phyloP scores from a whole-genome alignment of 1,284 basidiomycete genomes.

The Entoloma clypeatum region DNA sequence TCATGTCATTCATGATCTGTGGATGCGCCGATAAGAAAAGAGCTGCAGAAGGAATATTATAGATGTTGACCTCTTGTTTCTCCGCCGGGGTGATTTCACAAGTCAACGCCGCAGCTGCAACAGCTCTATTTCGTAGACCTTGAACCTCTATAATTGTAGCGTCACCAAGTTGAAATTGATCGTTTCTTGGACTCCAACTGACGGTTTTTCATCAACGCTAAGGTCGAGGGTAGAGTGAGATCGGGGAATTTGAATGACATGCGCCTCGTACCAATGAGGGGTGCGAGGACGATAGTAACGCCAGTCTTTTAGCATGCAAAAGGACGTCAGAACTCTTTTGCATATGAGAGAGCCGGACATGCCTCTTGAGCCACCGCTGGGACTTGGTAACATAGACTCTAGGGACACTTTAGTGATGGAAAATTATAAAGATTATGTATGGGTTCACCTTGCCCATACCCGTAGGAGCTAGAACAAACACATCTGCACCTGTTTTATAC shows the following conservation, averaged over 20 bases:
- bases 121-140: slow-evolving; percentile 49
- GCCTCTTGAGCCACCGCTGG: slow-evolving; percentile 72
- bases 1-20: slow-evolving; percentile 65
- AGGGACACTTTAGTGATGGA: slow-evolving; percentile 1
- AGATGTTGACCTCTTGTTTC: slow-evolving; percentile 49
- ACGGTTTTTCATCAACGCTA: slow-evolving; percentile 86
- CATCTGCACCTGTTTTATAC: slow-evolving; percentile 51
- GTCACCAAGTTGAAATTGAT: background rate
- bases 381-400: slow-evolving; percentile 86
- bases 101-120: slow-evolving; percentile 62
- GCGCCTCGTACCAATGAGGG: slow-evolving; percentile 58
- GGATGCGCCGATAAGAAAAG: too few relatives aligned
- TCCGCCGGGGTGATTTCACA: slow-evolving; percentile 61
- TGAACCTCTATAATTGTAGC: slow-evolving; percentile 54
- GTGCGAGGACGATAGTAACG: slow-evolving; percentile 76
- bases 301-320: slow-evolving; percentile 46
- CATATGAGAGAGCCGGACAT: too few relatives aligned
- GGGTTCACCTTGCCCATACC: slow-evolving; percentile 79
- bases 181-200: slow-evolving; percentile 18
- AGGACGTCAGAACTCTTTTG: too few relatives aligned
- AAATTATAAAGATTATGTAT: background rate
- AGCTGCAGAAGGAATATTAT: background rate
- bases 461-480: slow-evolving; percentile 82
- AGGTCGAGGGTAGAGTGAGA: background rate
- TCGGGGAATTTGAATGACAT: background rate